phyloP scores from a whole-genome alignment of 345 rosid species.

The Arabidopsis arenosa region DNA sequence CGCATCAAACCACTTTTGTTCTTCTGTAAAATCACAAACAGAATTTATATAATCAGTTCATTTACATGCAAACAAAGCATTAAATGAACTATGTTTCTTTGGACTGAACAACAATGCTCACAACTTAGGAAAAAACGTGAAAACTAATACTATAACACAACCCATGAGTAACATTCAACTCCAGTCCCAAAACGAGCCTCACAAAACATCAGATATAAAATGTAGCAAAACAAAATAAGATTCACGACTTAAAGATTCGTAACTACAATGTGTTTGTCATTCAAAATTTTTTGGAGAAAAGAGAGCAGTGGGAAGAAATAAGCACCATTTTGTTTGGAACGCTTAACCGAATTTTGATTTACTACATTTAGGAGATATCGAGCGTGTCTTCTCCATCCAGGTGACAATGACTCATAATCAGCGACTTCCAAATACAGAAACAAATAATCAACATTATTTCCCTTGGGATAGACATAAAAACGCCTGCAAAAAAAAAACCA shows the following conservation, averaged over 20 bases:
- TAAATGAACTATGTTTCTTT: neutral
- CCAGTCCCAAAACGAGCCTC: neutral
- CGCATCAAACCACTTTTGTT: conserved; percentile 1
- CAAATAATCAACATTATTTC: conserved; percentile 72
- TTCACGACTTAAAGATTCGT: neutral
- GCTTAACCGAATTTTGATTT: conserved; percentile 47
- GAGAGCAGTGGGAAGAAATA: neutral
- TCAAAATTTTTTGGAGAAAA: neutral
- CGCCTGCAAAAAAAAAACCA: conserved; percentile 51
- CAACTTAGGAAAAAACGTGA: neutral
- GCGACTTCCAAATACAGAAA: conserved; percentile 77
- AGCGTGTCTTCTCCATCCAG: conserved; percentile 78
- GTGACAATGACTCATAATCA: conserved; percentile 58
- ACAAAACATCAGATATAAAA: neutral
- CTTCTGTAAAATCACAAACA: conserved; percentile 1
- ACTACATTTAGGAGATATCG: conserved; percentile 66
- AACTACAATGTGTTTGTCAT: neutral
- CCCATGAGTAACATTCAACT: neutral
- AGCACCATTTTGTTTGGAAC: conserved; percentile 20
- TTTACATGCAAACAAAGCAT: conserved; percentile 2
- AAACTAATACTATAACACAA: neutral
- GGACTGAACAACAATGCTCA: neutral
- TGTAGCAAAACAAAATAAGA: neutral
- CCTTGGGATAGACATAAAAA: conserved; percentile 65
- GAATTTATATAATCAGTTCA: neutral